Evolutionary conservation across 2,329 filamentous ascomycete species (phyloP), one percentile per base, ranked within the genome.

Genomic region (Ceratocystis eucalypticola): DNA sequence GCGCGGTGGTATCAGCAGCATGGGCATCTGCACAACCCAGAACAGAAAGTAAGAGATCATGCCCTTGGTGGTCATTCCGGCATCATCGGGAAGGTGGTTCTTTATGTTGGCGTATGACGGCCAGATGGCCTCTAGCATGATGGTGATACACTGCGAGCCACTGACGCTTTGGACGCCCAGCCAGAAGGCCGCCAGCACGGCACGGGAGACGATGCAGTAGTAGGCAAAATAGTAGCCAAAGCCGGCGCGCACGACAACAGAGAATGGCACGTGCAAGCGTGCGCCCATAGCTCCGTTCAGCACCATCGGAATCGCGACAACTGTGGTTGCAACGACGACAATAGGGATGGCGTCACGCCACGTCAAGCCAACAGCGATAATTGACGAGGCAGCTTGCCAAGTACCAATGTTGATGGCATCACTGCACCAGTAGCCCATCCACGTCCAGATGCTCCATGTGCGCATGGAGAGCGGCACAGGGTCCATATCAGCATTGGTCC

Each of bases 341-440:
- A 78, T 77, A 3, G 77, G 77, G 5, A 78, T 76, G 1, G 76
- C 77, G 69, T 78, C 76, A 67, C 76, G 72, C 37, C 76, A 77
- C 2, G 77, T 78, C 68, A 78, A 77, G 4, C 77, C 77, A 10
- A 78, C 71, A 20, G 74, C 73, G 73, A 78, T 77, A 62, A 78
- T 76, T 53, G 74, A 71, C 41, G 72, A 75, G 17, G 66, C 66
- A 22, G 66, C 66, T 22, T 67, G 62, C 66, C 66, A 67, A 3
- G 66, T 67, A 37, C 66, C 66, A 20, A 67, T 65, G 59, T 67
- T 68, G 48, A 68, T 66, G 33, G 64, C 64, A 68, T 81, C 79
- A 5, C 75, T 77, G 68, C 75, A 77, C 79, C 79, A 80, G 70
- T 80, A 80, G 15, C 76, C 75, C 73, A 78, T 76, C 69, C 78